Conservation (phyloP, 768 basidiomycete species). For the Exsudoporus frostii region DNA sequence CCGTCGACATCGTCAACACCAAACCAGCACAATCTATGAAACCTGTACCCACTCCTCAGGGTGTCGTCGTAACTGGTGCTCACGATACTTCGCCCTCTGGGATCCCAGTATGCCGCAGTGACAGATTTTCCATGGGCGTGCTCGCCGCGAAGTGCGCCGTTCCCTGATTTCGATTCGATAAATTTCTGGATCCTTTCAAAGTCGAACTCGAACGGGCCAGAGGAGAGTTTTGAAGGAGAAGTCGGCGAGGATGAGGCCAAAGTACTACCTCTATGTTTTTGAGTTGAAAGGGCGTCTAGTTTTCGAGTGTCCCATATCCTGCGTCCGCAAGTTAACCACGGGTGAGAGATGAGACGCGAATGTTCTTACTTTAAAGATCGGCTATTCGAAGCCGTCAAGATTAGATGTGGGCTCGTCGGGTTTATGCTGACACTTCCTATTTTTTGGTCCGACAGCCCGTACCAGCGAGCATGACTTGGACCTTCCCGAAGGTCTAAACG, state of each 20-base stretch:
- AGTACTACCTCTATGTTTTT: conserved; percentile 10
- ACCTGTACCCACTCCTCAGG: conserved; percentile 53
- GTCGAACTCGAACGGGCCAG: conserved; percentile 32
- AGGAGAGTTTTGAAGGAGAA: conserved; percentile 3
- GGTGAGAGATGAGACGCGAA: neutral
- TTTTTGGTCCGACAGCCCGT: conserved; percentile 65
- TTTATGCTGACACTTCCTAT: conserved; percentile 81
- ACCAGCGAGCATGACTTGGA: conserved; percentile 54
- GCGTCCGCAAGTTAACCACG: neutral
- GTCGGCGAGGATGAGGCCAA: conserved; percentile 29
- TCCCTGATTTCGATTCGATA: conserved; percentile 48
- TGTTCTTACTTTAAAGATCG: conserved; percentile 60
- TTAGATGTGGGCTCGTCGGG: conserved; percentile 58
- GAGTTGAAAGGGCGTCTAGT: conserved; percentile 42
- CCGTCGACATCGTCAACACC: conserved; percentile 7
- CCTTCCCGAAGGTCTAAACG: conserved; percentile 72
- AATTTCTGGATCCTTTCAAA: conserved; percentile 48
- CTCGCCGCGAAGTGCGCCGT: conserved; percentile 56
- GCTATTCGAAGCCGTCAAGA: conserved; percentile 76
- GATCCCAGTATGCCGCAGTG: conserved; percentile 85
- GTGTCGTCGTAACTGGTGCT: conserved; percentile 85
- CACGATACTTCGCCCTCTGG: conserved; percentile 71
- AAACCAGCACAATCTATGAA: neutral
- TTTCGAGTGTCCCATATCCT: conserved; percentile 84
- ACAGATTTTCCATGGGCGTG: conserved; percentile 73